Evolutionary conservation across 306 rosid genomes (phyloP).

Genomic region (Vigna trinervia): DNA sequence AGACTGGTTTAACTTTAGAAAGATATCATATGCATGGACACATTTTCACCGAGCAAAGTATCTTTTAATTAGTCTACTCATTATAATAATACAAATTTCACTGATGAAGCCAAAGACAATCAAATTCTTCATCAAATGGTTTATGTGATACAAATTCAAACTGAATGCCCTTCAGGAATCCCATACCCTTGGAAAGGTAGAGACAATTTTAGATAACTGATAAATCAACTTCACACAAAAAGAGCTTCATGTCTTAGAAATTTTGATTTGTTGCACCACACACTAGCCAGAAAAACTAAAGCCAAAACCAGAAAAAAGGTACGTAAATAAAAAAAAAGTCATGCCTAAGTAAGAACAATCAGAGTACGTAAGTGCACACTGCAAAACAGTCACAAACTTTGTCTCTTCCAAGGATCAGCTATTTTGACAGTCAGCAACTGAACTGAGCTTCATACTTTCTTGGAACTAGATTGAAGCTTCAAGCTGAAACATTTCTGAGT

Average conservation of each 20-base stretch:
- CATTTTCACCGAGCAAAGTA: conserved; percentile 3
- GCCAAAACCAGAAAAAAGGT: background rate
- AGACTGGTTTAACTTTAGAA: conserved; percentile 10
- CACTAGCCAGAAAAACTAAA: conserved; percentile 7
- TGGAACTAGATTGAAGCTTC: conserved; percentile 16
- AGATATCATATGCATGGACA: background rate
- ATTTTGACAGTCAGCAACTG: background rate
- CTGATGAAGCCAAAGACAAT: background rate
- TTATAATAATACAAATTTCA: background rate
- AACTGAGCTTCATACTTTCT: conserved; percentile 24
- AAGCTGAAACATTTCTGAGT: conserved; percentile 43
- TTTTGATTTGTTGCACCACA: background rate
- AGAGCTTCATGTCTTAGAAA: conserved; percentile 19
- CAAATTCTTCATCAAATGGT: background rate
- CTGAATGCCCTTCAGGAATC: background rate
- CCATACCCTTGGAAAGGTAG: background rate
- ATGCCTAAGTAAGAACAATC: background rate
- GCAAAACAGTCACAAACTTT: conserved; percentile 18
- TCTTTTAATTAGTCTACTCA: conserved; percentile 19
- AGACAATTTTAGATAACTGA: background rate
- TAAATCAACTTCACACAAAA: background rate
- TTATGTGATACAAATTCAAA: background rate
- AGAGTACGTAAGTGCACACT: conserved; percentile 26
- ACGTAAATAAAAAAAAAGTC: background rate
- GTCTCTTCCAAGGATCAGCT: conserved; percentile 39